Evolutionary conservation across 73 alveolate genomes (phyloP), one percentile per base, ranked within the genome.

Genomic region (Vitrella brassicaformis): DNA sequence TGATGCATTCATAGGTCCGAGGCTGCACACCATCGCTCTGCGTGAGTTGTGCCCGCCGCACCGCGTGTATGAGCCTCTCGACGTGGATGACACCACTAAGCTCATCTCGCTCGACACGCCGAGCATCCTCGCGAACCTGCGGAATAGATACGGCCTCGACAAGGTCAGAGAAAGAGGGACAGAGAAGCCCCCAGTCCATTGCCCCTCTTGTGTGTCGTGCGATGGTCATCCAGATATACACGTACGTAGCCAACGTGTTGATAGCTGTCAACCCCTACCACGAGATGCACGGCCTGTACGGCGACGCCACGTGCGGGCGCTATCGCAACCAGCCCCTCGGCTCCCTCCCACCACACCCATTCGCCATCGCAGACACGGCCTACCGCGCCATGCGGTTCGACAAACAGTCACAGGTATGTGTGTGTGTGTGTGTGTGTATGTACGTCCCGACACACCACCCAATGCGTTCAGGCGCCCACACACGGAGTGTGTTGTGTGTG

Each of bases 321-420:
- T 75, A 75, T 29, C 75, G 76, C 9, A 76, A 76, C 28, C 67
- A 68, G 71, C 82, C 67, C 75, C 67, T 75, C 28, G 82, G 82
- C 0, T 75, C 75, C 25, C 47, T 89, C 67, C 93, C 88, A 10
- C 98, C 98, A 19, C 98, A 94, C 80, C 87, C 94, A 64, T 94
- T 85, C 68, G 95, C 96, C 73, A 91, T 85, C 70, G 85, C 98
- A 0, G 95, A 92, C 81, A 85, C 89, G 32, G 95, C 97, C 47
- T 88, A 85, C 77, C 82, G 88, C 71, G 90, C 90, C 47, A 76
- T 94, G 83, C 80, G 80, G 69, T 85, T 86, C 72, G 86, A 80
- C 76, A 66, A 83, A 31, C n/a, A n/a, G n/a, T n/a, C n/a, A n/a
- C n/a, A n/a, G n/a, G n/a, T n/a, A n/a, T n/a, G n/a, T n/a, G n/a